Base-by-base conservation (phyloP, 164 flowering plant genomes). In the Aristolochia californica region DNA sequence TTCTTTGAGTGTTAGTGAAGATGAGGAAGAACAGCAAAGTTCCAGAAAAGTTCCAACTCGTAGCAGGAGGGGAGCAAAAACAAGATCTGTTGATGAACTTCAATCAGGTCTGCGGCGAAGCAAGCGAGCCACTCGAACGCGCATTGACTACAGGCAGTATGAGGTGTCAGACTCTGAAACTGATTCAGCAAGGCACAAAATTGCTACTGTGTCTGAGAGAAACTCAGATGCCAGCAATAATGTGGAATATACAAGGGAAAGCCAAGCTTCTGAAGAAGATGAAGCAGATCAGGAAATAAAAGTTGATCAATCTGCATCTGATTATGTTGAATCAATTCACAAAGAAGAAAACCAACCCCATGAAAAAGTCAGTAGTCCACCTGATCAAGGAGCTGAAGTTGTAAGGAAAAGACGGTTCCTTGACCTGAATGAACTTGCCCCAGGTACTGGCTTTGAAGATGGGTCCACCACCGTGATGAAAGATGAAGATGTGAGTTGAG, bases 361-460 rank as follows among this genome's bases (percentile, higher is more conserved):
- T 38, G 79, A 74, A 44, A 75, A 80, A 69, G 43, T 72, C 55
- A 66, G 48, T 49, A 66, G 75, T 47, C 75, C 77, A 14, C 76
- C 57, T 20, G 80, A 72, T 57, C 77, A 72, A 40, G 84, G 77
- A 62, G 68, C 44, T 25, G 80, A 75, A 15, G 79, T 78, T 24
- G 71, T 60, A 40, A 62, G 61, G 7, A 74, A 71, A 63, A 80
- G 91, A 53, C 81, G 79, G 20, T 88, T 86, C 70, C 91, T 94
- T 48, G 99, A 94, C 69, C 72, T 94, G 43, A 94, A 94, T 61
- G 87, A 94, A 78, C 84, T 85, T 70, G 99, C 97, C 34, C 97
- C 99, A 1, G 86, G 81, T 53, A 73, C 87, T 48, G 87, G 97
- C 54, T 85, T 85, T 60, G 99, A 90, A 54, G 99, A 94, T 68